Base-by-base conservation (phyloP, 148 eudicot genomes). In the Nepenthes mirabilis region DNA sequence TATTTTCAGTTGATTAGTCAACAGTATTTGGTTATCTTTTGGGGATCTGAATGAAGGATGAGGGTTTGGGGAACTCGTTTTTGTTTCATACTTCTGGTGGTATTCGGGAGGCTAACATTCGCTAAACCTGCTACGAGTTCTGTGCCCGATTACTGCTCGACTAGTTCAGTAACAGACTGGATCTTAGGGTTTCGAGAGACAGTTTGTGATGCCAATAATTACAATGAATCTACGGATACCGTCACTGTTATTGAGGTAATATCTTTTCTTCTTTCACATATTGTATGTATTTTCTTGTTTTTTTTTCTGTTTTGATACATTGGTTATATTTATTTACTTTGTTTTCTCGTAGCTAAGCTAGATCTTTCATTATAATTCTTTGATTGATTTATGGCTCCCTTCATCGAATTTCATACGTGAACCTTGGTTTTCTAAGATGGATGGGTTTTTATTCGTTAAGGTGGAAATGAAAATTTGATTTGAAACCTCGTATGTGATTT, bases 211-310 rank as follows among this genome's bases (percentile, higher is more conserved):
- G 59, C 59, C 14, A 55, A 65, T 45, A 47, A 62, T 78, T 65
- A 56, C 55, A 35, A 48, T 37, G 37, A 48, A 10, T 61, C 68
- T 9, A 57, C 66, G 43, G 64, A 36, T 36, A 14, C 61, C 6
- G 65, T 63, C 68, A 76, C 72, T 62, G 83, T 86, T 49, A 73
- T 73, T 70, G 94, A 86, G 97, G 97, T 89, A 71, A 14, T 9
- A 43, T 23, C 23, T 40, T 40, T 40, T 8, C 45, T 8, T 40
- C 45, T 40, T 40, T 40, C 8, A 4, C 45, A 3, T 40, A 4
- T 0, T 40, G 4, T 40, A 4, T 40, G 6, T 0, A 40, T 3
- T 40, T 3, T 4, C 45, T 3, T 40, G 8, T 4, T 40, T 3
- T 40, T 2, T 40, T 40, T 40, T 40, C 2, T 52, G 2, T 52